phyloP scores from a whole-genome alignment of 257 asterid genomes.

The Catharanthus roseus region DNA sequence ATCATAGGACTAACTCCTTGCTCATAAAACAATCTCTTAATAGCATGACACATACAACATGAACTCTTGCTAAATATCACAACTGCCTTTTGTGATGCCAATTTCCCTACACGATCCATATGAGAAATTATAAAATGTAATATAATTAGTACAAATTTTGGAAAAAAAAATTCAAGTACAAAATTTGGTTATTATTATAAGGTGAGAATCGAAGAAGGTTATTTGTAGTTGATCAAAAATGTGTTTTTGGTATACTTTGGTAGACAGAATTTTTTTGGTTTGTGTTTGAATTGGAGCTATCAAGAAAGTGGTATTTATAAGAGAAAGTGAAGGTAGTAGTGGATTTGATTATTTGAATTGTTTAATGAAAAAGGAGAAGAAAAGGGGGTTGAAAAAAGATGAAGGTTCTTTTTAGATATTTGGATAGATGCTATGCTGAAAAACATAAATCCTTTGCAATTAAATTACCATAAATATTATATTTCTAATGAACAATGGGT shows the following conservation, averaged over 20 bases:
- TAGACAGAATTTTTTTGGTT: neutral
- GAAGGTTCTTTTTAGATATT: constrained; percentile 41
- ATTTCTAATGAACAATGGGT: too few species aligned
- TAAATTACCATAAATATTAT: too few species aligned
- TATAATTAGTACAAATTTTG: too few species aligned
- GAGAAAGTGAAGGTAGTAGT: constrained; percentile 12
- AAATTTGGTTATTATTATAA: too few species aligned
- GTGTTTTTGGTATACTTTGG: neutral
- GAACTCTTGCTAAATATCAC: constrained; percentile 80
- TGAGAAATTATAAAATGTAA: neutral
- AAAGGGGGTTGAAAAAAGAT: constrained; percentile 13
- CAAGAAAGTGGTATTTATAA: constrained; percentile 10
- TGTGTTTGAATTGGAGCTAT: neutral
- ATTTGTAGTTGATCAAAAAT: too few species aligned
- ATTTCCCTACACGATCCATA: constrained; percentile 51
- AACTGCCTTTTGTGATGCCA: constrained; percentile 60
- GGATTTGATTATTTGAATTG: constrained; percentile 11
- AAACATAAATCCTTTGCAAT: constrained; percentile 5
- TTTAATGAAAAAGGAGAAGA: constrained; percentile 10
- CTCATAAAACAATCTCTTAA: constrained; percentile 63
- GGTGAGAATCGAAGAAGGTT: neutral
- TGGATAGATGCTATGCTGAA: constrained; percentile 33
- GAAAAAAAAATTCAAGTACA: too few species aligned
- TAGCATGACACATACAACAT: constrained; percentile 87
- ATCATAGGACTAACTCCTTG: constrained; percentile 79